Evolutionary conservation across 2,329 filamentous ascomycete species (phyloP), one percentile per base, ranked within the genome.

Genomic region (Botrytis cinerea): DNA sequence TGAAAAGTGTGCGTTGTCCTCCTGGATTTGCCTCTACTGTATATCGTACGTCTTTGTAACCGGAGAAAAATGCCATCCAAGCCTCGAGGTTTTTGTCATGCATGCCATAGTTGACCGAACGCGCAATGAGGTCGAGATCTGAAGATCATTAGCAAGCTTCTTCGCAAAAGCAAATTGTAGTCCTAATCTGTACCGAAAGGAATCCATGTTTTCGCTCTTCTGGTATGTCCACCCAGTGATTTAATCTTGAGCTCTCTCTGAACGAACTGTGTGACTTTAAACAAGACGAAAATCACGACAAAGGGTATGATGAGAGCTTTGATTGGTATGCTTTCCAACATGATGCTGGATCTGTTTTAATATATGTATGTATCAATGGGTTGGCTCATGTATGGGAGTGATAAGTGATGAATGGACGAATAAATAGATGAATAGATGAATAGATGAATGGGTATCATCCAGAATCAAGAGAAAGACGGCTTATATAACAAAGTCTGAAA

Each of bases 111-210:
- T 14, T 38, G n/a, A 72, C 22, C n/a, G 63, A 60, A 28, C 64
- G 51, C 6, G 40, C 62, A 46, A 94, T 83, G 74, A 93, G 84
- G 76, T 93, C 91, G 60, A 95, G 76, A 64, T 91, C 92, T 91
- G 51, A 20, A 40, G n/a, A 43, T 64, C 2, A 14, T 71, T 48
- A 71, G 67, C 32, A 70, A 62, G 57, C 32, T 38, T n/a, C 38
- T 46, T 28, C 7, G 59, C 16, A 16, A n/a, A 18, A 22, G 25
- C 16, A 48, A 25, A 25, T 20, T 14, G 57, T 1, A n/a, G 10
- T 28, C 18, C 48, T 48, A 3, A 48, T 63, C 35, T 25, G 78
- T 77, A 88, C 87, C 85, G 61, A 84, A 83, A 1, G 88, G 88
- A 10, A 84, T 57, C 73, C 79, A 83, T 68, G 82, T 80, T 35